Evolutionary conservation across 2,329 filamentous ascomycete species (phyloP), one percentile per base, ranked within the genome.

Genomic region (Xylaria sp.): DNA sequence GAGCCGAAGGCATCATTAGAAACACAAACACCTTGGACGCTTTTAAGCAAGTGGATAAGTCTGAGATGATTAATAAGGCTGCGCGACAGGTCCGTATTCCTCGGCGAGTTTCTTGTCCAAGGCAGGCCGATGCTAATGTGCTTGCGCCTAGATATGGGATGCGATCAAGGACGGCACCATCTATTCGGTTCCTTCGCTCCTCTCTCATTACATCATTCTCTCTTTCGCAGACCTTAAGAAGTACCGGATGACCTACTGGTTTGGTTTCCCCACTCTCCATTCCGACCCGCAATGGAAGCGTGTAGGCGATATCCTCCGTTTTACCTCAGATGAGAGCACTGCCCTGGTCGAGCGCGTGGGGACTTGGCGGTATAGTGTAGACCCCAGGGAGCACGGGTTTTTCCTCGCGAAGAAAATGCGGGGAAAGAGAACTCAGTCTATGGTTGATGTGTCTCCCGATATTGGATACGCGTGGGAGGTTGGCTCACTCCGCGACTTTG

Each of bases 171-270:
- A 99, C 74, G 93, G 92, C 53, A 95, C 91, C 39, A 96, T 99
- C 63, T 97, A 96, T 74, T 94, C 92, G 8, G 90, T 93, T 46
- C 94, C 94, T 2, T 97, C 93, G 4, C 82, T 97, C 2, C 85
- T 99, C 17, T 87, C 91, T 4, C 94, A 91, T 6, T 97, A 97
- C 71, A 83, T 90, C 21, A 86, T 95, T 54, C 85, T 97, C 42
- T 96, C 91, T 16, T 99, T 91, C 71, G 93, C 94, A 58, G 93
- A 99, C 69, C 82, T 99, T 29, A 99, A 99, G 73, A 97, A 95
- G 69, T 97, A 97, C 76, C 91, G 88, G 59, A 97, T 97, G 70
- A 91, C 89, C n/a, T 97, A 97, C 74, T 96, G 95, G 86, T 97
- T 97, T 72, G 93, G 89, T 4, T 99, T 96, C 67, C 94, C 94